Conservation (phyloP, 2,329 filamentous ascomycete species). For the Ceratocystis variospora region DNA sequence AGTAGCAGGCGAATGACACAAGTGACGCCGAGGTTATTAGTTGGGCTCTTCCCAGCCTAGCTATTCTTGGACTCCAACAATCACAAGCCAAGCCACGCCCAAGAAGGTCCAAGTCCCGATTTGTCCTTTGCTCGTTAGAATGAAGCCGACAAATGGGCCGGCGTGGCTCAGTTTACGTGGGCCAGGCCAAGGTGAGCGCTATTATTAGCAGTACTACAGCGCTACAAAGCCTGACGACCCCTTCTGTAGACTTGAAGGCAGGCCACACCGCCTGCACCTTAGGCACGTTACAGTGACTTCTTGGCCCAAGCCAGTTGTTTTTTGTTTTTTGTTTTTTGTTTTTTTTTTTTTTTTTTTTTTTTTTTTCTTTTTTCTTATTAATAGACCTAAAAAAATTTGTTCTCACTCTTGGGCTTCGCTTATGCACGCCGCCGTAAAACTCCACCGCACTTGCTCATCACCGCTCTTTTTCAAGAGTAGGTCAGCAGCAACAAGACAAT, state of each 20-base stretch:
- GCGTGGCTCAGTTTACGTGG: too few relatives aligned
- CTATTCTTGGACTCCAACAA: neutral
- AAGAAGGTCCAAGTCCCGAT: neutral
- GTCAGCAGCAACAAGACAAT: neutral
- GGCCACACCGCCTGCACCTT: too few relatives aligned
- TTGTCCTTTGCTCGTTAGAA: neutral
- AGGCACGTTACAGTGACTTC: too few relatives aligned
- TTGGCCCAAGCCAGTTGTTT: too few relatives aligned
- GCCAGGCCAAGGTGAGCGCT: too few relatives aligned
- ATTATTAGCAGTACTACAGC: too few relatives aligned
- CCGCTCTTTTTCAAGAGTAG: neutral
- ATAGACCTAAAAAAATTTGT: neutral
- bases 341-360: neutral
- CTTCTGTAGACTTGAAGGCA: too few relatives aligned
- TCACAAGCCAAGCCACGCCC: neutral
- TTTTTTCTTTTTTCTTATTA: neutral
- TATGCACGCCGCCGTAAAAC: neutral
- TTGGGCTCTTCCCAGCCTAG: neutral
- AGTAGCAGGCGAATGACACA: too few relatives aligned
- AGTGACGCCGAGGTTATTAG: neutral
- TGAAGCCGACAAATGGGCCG: neutral
- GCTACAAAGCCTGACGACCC: too few relatives aligned
- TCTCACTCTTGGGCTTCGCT: slow-evolving; percentile 5
- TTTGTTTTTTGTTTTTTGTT: too few relatives aligned
- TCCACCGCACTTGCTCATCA: neutral